Evolutionary conservation across 2,329 filamentous ascomycete species (phyloP).

Genomic region (Lasiodiplodia sp.): DNA sequence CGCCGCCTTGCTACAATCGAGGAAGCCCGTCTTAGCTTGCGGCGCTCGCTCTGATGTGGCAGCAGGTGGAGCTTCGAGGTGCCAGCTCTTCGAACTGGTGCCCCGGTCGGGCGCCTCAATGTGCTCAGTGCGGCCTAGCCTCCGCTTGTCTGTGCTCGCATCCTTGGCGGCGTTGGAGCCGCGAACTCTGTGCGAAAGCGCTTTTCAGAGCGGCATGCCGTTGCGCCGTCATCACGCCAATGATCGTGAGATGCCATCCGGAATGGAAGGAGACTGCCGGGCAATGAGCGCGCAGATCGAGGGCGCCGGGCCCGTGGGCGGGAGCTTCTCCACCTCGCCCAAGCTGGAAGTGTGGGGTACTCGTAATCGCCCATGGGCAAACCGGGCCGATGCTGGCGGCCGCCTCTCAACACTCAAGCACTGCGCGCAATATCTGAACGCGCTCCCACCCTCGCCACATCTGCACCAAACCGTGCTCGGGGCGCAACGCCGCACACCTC

Average conservation of each 20-base stretch:
- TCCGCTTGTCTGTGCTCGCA: neutral
- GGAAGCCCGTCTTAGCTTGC: conserved; percentile 11
- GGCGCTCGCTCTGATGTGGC: conserved; percentile 19
- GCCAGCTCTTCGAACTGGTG: conserved; percentile 18
- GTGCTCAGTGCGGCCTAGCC: conserved; percentile 3
- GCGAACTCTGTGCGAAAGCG: neutral
- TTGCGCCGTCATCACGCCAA: conserved; percentile 1
- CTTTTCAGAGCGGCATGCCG: neutral
- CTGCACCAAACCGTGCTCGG: neutral
- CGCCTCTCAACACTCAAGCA: neutral
- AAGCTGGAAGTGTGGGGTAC: conserved; percentile 14
- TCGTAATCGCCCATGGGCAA: conserved; percentile 1
- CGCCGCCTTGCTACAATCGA: neutral
- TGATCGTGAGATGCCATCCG: neutral
- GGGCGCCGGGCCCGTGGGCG: conserved; percentile 6
- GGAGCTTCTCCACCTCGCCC: conserved; percentile 10
- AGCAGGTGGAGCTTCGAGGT: conserved; percentile 3
- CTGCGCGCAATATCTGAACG: neutral
- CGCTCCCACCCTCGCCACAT: too few species aligned
- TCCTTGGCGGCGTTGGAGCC: conserved; percentile 3
- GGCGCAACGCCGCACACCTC: neutral
- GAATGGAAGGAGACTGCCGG: neutral
- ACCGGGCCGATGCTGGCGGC: conserved; percentile 18
- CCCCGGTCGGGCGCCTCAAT: conserved; percentile 17
- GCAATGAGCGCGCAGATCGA: conserved; percentile 14